A percentile compares a stretch with the other conserved stretches of the same genome.
Conservation (phyloP, 73 alveolate species). For the Symbiodinium pilosum region DNA sequence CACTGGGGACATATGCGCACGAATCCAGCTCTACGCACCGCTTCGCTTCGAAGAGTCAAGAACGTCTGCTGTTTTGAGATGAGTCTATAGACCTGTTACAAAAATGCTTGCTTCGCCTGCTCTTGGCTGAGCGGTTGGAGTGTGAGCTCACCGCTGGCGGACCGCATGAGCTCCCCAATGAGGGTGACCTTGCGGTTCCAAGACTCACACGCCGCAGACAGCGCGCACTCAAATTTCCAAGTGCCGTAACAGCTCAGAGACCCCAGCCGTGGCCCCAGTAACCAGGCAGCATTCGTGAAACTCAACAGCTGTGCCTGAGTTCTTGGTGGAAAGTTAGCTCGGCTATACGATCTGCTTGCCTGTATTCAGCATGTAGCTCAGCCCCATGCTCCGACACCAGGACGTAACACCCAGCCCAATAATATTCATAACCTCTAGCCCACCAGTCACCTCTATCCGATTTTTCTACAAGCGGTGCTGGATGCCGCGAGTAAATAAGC, state of each 20-base stretch:
- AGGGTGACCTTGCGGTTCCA: conserved; percentile 41
- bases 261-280: conserved; percentile 69
- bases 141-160: conserved; percentile 76
- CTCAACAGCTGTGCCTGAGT: conserved; percentile 75
- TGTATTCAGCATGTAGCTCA: no score
- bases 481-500: no score
- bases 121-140: conserved; percentile 80
- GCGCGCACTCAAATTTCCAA: no score
- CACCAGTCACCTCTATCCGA: no score
- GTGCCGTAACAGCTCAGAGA: not conserved
- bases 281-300: conserved; percentile 84
- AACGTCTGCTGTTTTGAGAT: not conserved
- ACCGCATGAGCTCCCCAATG: conserved; percentile 85
- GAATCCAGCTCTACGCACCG: not conserved
- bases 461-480: no score
- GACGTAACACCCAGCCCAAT: no score
- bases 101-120: conserved; percentile 58
- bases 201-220: no score
- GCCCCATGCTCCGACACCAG: no score
- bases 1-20: not conserved
- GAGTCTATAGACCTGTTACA: no score
- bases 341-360: no score
- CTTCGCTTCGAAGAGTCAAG: not conserved
- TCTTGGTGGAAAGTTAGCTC: not conserved
- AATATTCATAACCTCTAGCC: no score